Percentiles rank a stretch among this genome's conserved stretches.
Evolutionary conservation across 2,329 filamentous ascomycete species (phyloP).

Genomic region (Apiospora marii): DNA sequence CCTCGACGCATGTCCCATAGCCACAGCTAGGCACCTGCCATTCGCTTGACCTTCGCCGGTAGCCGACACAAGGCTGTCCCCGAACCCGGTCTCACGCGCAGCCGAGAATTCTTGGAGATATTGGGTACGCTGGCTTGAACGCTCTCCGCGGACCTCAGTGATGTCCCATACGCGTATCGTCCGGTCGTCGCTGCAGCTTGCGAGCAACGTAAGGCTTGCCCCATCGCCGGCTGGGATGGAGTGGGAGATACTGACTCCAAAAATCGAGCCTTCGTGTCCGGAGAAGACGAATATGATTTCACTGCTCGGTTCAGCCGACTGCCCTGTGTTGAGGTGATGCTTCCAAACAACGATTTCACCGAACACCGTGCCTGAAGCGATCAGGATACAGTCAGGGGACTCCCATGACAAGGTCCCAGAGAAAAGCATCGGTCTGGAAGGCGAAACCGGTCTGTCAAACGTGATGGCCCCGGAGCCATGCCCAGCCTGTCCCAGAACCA

Average conservation of each 20-base stretch:
- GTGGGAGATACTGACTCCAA: constrained; percentile 82
- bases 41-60: constrained; percentile 40
- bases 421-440: constrained; percentile 86
- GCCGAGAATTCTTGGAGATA: constrained; percentile 40
- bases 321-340: constrained; percentile 50
- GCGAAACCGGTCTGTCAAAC: constrained; percentile 63
- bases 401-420: constrained; percentile 78
- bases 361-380: constrained; percentile 92
- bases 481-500: constrained; percentile 56
- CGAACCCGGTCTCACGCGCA: constrained; percentile 70
- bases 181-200: constrained; percentile 93
- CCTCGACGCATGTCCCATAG: constrained; percentile 86
- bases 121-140: constrained; percentile 40
- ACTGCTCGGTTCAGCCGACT: constrained; percentile 33
- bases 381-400: constrained; percentile 65
- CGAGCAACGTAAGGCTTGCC: constrained; percentile 68
- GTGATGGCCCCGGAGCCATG: constrained; percentile 38
- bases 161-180: constrained; percentile 91
- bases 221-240: constrained; percentile 50
- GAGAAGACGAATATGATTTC: constrained; percentile 63
- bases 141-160: constrained; percentile 55
- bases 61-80: constrained; percentile 46
- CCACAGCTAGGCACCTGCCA: constrained; percentile 66
- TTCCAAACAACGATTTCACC: constrained; percentile 94
- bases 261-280: constrained; percentile 91